Conservation (phyloP, 805 yeast species). For the Saccharomyces eubayanus region DNA sequence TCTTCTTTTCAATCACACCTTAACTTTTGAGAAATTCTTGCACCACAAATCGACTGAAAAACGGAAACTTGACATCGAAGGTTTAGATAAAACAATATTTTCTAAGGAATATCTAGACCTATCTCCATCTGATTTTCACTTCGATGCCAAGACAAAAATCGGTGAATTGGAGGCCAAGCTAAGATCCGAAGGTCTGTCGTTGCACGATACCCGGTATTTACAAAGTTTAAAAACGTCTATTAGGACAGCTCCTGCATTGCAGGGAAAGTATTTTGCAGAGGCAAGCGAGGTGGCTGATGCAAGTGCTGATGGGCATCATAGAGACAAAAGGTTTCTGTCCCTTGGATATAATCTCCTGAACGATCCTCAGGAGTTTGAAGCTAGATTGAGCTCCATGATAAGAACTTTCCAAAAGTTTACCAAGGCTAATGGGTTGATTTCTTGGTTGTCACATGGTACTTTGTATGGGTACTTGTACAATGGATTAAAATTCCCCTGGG, state of each 20-base stretch:
- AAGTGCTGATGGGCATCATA: slow-evolving; percentile 33
- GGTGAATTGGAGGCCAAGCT: slow-evolving; percentile 18
- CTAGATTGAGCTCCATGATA: slow-evolving; percentile 36
- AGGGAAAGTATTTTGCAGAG: slow-evolving; percentile 35
- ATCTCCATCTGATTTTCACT: slow-evolving; percentile 20
- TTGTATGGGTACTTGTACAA: slow-evolving; percentile 58
- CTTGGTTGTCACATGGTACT: slow-evolving; percentile 65
- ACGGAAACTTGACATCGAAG: slow-evolving; percentile 11
- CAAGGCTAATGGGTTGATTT: slow-evolving; percentile 36
- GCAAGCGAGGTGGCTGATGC: slow-evolving; percentile 18
- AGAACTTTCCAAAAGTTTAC: slow-evolving; percentile 47
- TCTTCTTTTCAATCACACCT: slow-evolving; percentile 16
- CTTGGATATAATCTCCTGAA: slow-evolving; percentile 33
- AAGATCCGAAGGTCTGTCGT: slow-evolving; percentile 14
- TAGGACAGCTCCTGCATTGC: slow-evolving; percentile 25
- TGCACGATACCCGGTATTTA: slow-evolving; percentile 27
- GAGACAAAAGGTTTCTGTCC: slow-evolving; percentile 53
- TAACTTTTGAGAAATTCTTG: slow-evolving; percentile 13
- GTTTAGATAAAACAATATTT: slow-evolving; percentile 5
- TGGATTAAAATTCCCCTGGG: slow-evolving; percentile 59
- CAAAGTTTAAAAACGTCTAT: slow-evolving; percentile 31
- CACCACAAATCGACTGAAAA: slow-evolving; percentile 5
- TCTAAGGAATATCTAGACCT: slow-evolving; percentile 13
- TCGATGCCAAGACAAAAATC: slow-evolving; percentile 21
- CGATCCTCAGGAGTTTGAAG: slow-evolving; percentile 28